A percentile compares a stretch with the other conserved stretches of the same genome.
Evolutionary conservation across 371 early-diverging fungal genomes (phyloP).

Genomic region (Mortierella sp.): DNA sequence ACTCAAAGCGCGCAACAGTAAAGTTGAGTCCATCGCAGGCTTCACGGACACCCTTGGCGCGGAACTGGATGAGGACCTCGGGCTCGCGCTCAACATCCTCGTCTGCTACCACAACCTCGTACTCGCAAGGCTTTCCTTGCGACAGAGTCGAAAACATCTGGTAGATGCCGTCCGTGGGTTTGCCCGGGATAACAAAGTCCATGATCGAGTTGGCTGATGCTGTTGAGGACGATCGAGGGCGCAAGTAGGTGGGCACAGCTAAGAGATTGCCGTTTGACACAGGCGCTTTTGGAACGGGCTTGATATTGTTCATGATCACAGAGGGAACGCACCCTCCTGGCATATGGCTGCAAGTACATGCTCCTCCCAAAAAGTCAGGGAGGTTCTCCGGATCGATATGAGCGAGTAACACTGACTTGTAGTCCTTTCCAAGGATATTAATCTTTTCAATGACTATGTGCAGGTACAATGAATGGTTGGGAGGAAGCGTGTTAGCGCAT

Average conservation of each 20-base stretch:
- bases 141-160: slow-evolving; percentile 48
- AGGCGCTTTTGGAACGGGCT: slow-evolving; percentile 36
- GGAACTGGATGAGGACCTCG: slow-evolving; percentile 50
- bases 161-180: slow-evolving; percentile 51
- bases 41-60: slow-evolving; percentile 46
- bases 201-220: slow-evolving; percentile 52
- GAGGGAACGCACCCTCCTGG: slow-evolving; percentile 82
- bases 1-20: slow-evolving; percentile 48
- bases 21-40: slow-evolving; percentile 54
- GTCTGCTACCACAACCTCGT: slow-evolving; percentile 54
- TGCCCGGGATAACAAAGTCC: slow-evolving; percentile 53
- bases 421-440: slow-evolving; percentile 81
- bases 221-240: slow-evolving; percentile 48
- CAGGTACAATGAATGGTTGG: not conserved
- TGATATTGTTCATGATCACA: slow-evolving; percentile 56
- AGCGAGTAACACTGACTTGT: slow-evolving; percentile 70
- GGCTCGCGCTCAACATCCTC: slow-evolving; percentile 51
- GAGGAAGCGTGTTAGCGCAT: no score
- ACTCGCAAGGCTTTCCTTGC: slow-evolving; percentile 50
- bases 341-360: slow-evolving; percentile 86
- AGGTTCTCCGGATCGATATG: slow-evolving; percentile 84
- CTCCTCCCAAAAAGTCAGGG: slow-evolving; percentile 84
- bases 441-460: slow-evolving; percentile 79
- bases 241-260: slow-evolving; percentile 49
- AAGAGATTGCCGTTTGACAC: slow-evolving; percentile 26